Evolutionary conservation across 1,284 basidiomycete species (phyloP).

Genomic region (Fistulinella cinereoalba): DNA sequence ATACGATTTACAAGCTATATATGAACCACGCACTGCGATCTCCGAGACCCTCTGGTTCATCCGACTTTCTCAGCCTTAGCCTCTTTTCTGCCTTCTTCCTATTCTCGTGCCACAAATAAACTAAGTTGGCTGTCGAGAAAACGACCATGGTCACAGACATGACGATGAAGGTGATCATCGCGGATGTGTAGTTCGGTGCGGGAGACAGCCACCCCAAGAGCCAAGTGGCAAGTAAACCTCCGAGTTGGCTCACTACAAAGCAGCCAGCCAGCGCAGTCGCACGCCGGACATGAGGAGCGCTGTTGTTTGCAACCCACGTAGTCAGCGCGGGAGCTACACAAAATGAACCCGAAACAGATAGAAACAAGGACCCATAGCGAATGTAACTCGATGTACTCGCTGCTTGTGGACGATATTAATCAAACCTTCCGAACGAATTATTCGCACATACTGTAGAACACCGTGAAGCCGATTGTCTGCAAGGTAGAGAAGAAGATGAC

Average conservation of each 20-base stretch:
- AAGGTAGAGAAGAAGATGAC: conserved; percentile 38
- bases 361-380: conserved; percentile 52
- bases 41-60: conserved; percentile 23
- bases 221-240: conserved; percentile 58
- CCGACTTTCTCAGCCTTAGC: conserved; percentile 10
- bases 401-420: conserved; percentile 1
- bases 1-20: conserved; percentile 30
- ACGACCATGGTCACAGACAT: conserved; percentile 36
- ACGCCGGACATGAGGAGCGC: conserved; percentile 51
- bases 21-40: conserved; percentile 35
- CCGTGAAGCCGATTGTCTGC: conserved; percentile 44
- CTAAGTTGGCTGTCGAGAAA: conserved; percentile 31
- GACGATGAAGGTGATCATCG: conserved; percentile 38
- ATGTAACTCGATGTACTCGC: conserved; percentile 32
- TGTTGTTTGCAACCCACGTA: conserved; percentile 60
- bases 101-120: conserved; percentile 26
- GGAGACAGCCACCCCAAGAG: conserved; percentile 44
- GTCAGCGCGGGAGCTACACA: conserved; percentile 42
- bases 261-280: conserved; percentile 52
- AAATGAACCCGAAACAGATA: conserved; percentile 47
- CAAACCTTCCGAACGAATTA: background rate
- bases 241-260: conserved; percentile 51
- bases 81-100: conserved; percentile 19
- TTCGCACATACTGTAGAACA: conserved; percentile 43
- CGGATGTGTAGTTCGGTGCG: conserved; percentile 42